Evolutionary conservation across 768 basidiomycete species (phyloP).

Genomic region (Cystobasidium tubakii): DNA sequence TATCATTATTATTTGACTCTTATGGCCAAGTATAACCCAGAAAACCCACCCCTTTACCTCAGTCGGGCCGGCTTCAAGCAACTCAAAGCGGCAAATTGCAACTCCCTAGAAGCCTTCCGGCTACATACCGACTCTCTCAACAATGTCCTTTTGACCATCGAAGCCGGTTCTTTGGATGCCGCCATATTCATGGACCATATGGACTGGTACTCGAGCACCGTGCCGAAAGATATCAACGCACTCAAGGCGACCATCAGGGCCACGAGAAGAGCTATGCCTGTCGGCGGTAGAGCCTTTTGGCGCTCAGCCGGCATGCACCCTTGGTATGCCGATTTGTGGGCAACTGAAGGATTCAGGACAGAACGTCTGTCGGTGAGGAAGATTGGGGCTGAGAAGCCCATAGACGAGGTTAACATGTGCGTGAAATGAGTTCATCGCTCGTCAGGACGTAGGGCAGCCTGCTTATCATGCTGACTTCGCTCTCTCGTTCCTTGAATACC

Average conservation of each 20-base stretch:
- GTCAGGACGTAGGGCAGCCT: not conserved
- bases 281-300: constrained; percentile 63
- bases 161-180: not conserved
- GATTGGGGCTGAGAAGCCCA: constrained; percentile 53
- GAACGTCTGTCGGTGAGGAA: constrained; percentile 48
- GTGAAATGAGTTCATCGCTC: constrained; percentile 43
- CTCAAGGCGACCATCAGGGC: constrained; percentile 47
- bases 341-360: constrained; percentile 42
- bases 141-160: constrained; percentile 48
- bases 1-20: constrained; percentile 60
- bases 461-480: too few relatives aligned
- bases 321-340: constrained; percentile 45
- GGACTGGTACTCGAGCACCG: constrained; percentile 12
- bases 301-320: constrained; percentile 51
- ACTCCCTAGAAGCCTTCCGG: constrained; percentile 57
- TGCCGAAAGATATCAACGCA: constrained; percentile 25
- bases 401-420: constrained; percentile 69
- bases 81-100: constrained; percentile 55
- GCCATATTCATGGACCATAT: constrained; percentile 46
- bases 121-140: constrained; percentile 68
- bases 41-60: constrained; percentile 61
- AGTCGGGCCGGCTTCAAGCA: constrained; percentile 59
- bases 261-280: constrained; percentile 55
- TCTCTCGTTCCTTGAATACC: too few relatives aligned
- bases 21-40: constrained; percentile 57